Conservation (phyloP, 139 green algal genomes). For the Raphidocelis subcapitata region DNA sequence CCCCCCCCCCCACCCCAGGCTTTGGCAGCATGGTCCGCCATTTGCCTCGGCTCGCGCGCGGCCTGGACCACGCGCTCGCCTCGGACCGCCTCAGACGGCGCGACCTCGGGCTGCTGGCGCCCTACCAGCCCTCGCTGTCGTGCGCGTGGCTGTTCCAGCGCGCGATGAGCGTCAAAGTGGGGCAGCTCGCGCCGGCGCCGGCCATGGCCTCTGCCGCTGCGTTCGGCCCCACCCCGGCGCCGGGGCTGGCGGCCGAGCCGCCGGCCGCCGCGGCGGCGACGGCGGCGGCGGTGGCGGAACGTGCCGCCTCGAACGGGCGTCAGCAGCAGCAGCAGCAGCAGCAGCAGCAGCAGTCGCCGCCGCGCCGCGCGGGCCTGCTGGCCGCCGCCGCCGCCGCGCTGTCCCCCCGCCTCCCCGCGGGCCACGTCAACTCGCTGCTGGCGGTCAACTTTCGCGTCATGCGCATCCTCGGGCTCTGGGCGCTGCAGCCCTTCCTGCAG, state of each 20-base stretch:
- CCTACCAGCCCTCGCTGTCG: conserved; percentile 72
- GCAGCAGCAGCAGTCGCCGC: conserved; percentile 8
- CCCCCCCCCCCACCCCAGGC: not conserved
- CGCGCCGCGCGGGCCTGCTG: not conserved
- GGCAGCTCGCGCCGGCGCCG: conserved; percentile 43
- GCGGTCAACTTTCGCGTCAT: conserved; percentile 71
- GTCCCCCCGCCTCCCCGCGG: conserved; percentile 30
- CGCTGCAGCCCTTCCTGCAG: conserved; percentile 48
- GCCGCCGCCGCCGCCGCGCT: conserved; percentile 2
- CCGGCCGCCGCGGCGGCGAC: too few species aligned
- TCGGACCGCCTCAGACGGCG: conserved; percentile 27
- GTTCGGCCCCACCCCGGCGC: too few species aligned
- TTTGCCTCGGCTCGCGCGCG: conserved; percentile 52
- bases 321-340: conserved; percentile 12
- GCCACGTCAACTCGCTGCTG: conserved; percentile 72
- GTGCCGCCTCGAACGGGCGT: too few species aligned
- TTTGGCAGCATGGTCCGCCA: conserved; percentile 70
- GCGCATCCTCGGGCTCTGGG: conserved; percentile 50
- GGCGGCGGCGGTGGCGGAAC: too few species aligned
- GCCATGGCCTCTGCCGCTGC: too few species aligned
- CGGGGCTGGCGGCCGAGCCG: too few species aligned
- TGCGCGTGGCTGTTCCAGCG: conserved; percentile 76
- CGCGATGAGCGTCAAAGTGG: conserved; percentile 61
- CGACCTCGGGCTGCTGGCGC: conserved; percentile 53
- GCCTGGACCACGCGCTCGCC: conserved; percentile 44